A percentile compares a stretch with the other conserved stretches of the same genome.
Conservation (phyloP, 202 grass and related monocot species). For the Miscanthus sacchariflorus region DNA sequence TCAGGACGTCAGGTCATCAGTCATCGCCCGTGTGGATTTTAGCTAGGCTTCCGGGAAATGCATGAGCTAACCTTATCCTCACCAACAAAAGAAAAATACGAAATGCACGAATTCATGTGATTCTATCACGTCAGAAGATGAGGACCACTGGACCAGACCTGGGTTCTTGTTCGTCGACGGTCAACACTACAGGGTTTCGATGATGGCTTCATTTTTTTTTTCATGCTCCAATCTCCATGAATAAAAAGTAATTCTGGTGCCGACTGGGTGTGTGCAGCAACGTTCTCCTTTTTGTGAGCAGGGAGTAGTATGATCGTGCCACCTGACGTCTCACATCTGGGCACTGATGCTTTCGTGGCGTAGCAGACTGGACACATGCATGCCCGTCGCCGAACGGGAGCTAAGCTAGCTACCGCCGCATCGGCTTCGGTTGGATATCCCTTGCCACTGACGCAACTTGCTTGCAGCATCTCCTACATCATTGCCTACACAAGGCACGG, state of each 20-base stretch:
- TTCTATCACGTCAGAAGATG: background rate
- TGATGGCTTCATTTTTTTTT: background rate
- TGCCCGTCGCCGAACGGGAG: background rate
- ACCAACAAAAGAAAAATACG: background rate
- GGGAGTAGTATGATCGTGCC: background rate
- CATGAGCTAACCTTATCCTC: background rate
- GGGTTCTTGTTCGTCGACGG: background rate
- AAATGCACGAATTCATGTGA: background rate
- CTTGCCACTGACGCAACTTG: slow-evolving; percentile 41
- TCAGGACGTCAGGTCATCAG: background rate
- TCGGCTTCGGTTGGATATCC: background rate
- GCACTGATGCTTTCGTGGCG: slow-evolving; percentile 65
- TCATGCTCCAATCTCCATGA: background rate
- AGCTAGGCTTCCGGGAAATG: background rate
- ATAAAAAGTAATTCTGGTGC: background rate
- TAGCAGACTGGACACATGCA: slow-evolving; percentile 37
- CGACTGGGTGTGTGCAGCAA: background rate
- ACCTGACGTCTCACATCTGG: background rate
- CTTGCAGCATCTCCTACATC: background rate
- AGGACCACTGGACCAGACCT: background rate
- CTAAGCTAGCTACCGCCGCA: background rate
- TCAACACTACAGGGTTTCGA: background rate
- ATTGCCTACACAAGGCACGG: slow-evolving; percentile 23
- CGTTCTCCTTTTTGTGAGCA: slow-evolving; percentile 6
- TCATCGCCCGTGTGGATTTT: background rate